These are phyloP conservation scores for Gentiana macrophylla DNA, from an alignment of 257 asterid species.

Conservation along the genomic window DNA sequence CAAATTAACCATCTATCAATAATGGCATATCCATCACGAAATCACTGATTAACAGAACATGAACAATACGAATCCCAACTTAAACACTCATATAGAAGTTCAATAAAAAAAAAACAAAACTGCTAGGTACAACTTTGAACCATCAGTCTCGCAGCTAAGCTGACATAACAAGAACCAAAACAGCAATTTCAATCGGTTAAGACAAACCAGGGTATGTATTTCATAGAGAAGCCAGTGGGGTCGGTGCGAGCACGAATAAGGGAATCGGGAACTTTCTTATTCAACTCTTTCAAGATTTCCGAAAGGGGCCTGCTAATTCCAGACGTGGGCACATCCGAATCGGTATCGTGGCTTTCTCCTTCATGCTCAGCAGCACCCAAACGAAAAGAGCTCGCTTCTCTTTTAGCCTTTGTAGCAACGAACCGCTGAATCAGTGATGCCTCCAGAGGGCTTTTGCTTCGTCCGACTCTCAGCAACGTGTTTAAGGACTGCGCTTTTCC, in stretches of 20 bases:
- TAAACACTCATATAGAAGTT: too few species aligned
- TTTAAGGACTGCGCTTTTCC: conserved; percentile 1
- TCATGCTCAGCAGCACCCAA: background rate
- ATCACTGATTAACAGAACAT: too few species aligned
- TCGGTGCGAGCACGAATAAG: conserved; percentile 38
- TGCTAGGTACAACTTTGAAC: too few species aligned
- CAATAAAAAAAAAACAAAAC: too few species aligned
- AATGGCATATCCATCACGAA: too few species aligned
- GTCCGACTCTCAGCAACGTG: background rate
- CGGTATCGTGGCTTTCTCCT: conserved; percentile 19
- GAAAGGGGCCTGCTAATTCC: conserved; percentile 67
- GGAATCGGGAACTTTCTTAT: conserved; percentile 77
- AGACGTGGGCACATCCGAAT: conserved; percentile 24
- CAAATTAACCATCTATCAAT: too few species aligned
- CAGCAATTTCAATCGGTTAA: too few species aligned
- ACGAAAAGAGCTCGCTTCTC: background rate
- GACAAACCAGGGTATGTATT: conserved; percentile 66
- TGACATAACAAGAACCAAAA: too few species aligned
- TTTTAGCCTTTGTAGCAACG: conserved; percentile 9
- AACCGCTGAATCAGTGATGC: conserved; percentile 1
- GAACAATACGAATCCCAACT: too few species aligned
- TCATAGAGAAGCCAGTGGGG: conserved; percentile 37
- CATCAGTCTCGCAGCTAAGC: too few species aligned
- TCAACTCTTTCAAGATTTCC: conserved; percentile 54
- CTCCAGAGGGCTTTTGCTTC: background rate